Percentiles rank a stretch among this genome's conserved stretches.
These are phyloP conservation scores for Backusella mclennaniae DNA, from an alignment of 192 early-diverging fungal genomes.

Conservation along the genomic window DNA sequence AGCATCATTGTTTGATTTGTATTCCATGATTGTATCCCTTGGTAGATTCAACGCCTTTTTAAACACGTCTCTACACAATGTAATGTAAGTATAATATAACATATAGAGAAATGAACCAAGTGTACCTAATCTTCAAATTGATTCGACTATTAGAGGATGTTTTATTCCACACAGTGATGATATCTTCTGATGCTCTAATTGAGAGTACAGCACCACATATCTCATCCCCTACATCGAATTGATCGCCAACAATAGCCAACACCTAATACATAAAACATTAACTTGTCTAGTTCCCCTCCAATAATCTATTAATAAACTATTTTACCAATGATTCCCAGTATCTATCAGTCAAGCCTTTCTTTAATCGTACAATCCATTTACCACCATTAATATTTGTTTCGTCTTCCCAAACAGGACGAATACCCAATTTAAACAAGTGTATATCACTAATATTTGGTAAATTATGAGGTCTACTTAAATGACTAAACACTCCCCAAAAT, in stretches of 20 bases:
- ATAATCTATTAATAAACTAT: not conserved
- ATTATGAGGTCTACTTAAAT: slow-evolving; percentile 79
- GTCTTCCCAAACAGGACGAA: slow-evolving; percentile 97
- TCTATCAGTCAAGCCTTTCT: slow-evolving; percentile 87
- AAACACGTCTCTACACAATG: slow-evolving; percentile 70
- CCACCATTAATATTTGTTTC: slow-evolving; percentile 81
- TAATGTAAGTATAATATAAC: not conserved
- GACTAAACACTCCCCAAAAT: slow-evolving; percentile 79
- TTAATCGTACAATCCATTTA: slow-evolving; percentile 93
- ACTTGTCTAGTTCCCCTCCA: not conserved
- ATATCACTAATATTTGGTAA: slow-evolving; percentile 87
- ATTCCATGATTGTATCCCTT: slow-evolving; percentile 85
- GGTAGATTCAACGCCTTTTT: slow-evolving; percentile 87
- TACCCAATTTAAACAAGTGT: slow-evolving; percentile 89
- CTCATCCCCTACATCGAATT: slow-evolving; percentile 85
- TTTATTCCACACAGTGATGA: slow-evolving; percentile 93
- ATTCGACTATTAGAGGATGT: slow-evolving; percentile 80
- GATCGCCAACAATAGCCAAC: slow-evolving; percentile 87
- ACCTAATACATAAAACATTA: slow-evolving; percentile 36
- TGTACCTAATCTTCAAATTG: slow-evolving; percentile 79
- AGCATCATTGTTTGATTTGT: slow-evolving; percentile 91
- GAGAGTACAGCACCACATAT: slow-evolving; percentile 94
- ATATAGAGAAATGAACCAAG: not conserved
- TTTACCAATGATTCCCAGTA: slow-evolving; percentile 89
- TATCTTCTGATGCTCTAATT: slow-evolving; percentile 91